Evolutionary conservation across 75 land plant genomes (phyloP).

Genomic region (Pinus albicaulis): DNA sequence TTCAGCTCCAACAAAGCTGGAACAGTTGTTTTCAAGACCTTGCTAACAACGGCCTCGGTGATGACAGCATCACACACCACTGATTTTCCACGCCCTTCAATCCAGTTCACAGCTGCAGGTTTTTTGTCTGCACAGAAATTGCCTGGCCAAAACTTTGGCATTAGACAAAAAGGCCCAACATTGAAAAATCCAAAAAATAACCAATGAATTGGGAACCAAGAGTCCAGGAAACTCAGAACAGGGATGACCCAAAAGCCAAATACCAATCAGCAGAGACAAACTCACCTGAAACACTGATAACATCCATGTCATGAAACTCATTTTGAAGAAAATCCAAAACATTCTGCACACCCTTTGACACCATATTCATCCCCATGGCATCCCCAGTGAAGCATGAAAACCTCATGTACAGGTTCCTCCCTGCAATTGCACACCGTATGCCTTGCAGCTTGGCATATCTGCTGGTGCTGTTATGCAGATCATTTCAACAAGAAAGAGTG

Average conservation of each 20-base stretch:
- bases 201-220: background rate
- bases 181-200: background rate
- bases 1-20: slow-evolving; percentile 85
- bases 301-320: slow-evolving; percentile 82
- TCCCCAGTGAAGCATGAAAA: slow-evolving; percentile 84
- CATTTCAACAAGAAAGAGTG: background rate
- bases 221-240: background rate
- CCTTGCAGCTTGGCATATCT: slow-evolving; percentile 81
- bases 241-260: background rate
- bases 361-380: slow-evolving; percentile 99
- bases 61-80: slow-evolving; percentile 82
- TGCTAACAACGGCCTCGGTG: slow-evolving; percentile 57
- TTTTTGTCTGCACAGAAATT: slow-evolving; percentile 60
- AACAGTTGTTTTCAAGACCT: slow-evolving; percentile 76
- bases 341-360: slow-evolving; percentile 89
- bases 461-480: slow-evolving; percentile 63
- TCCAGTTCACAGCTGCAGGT: slow-evolving; percentile 76
- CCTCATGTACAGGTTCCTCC: slow-evolving; percentile 78
- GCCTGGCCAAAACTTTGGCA: slow-evolving; percentile 22
- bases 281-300: slow-evolving; percentile 79
- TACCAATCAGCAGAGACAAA: background rate
- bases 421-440: slow-evolving; percentile 71
- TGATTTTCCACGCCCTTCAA: slow-evolving; percentile 80
- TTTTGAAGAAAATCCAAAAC: slow-evolving; percentile 66
- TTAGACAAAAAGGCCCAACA: background rate